A percentile compares a stretch with the other conserved stretches of the same genome.
These are phyloP conservation scores for Ceratobasidium theobromae DNA, from an alignment of 1,284 basidiomycete species.

Conservation along the genomic window DNA sequence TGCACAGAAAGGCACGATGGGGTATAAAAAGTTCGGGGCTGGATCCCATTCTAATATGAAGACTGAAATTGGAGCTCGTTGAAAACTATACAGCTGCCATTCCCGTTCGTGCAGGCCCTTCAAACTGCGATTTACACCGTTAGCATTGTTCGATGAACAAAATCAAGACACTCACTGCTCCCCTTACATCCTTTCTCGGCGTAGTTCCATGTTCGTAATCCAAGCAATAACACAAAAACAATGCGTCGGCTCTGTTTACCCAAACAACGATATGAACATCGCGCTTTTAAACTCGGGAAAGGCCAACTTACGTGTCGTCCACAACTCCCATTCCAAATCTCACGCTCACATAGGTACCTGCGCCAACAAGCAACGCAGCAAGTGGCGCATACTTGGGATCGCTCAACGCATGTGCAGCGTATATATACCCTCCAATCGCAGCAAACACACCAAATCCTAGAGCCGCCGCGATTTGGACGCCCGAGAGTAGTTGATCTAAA, in stretches of 20 bases:
- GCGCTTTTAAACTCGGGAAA: background rate
- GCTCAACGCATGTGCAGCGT: constrained; percentile 80
- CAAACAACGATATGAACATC: background rate
- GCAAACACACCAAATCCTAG: constrained; percentile 77
- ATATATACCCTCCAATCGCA: constrained; percentile 80
- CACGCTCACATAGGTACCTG: constrained; percentile 78
- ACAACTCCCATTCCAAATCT: constrained; percentile 81
- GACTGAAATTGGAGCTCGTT: background rate
- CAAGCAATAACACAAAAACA: constrained; percentile 88
- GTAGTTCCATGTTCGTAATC: constrained; percentile 71
- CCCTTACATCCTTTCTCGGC: constrained; percentile 67
- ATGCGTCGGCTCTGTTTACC: constrained; percentile 62
- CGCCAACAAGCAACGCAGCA: constrained; percentile 74
- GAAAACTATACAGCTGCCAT: background rate
- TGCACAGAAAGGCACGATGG: too few species aligned
- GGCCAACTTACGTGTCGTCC: constrained; percentile 63
- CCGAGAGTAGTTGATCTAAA: constrained; percentile 63
- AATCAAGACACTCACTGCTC: constrained; percentile 56
- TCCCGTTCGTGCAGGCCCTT: background rate
- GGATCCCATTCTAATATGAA: too few species aligned
- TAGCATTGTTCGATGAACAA: background rate
- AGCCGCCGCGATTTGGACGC: constrained; percentile 62
- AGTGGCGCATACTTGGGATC: constrained; percentile 76
- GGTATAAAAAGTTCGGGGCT: too few species aligned
- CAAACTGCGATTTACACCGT: background rate